Percentiles rank a stretch among this genome's conserved stretches.
These are phyloP conservation scores for Pseudogymnoascus sp. DNA, from an alignment of 2,329 filamentous ascomycete species.

Conservation along the genomic window DNA sequence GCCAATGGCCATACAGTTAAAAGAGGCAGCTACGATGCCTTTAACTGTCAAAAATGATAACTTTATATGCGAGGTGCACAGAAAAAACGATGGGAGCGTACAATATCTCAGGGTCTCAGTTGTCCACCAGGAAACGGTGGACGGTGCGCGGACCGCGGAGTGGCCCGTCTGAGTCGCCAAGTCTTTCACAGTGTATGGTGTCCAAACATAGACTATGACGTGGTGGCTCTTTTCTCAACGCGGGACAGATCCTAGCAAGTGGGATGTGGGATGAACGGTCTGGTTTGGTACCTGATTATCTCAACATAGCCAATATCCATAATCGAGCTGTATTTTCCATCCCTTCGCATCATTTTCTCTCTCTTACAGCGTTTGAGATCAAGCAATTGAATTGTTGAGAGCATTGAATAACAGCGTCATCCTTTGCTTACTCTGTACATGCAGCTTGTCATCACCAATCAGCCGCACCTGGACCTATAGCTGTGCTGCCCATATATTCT, in stretches of 20 bases:
- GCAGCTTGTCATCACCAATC: neutral
- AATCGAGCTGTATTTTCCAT: neutral
- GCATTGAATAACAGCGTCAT: neutral
- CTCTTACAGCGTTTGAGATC: neutral
- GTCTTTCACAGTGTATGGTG: neutral
- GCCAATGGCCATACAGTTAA: neutral
- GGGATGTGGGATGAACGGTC: neutral
- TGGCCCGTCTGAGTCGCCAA: neutral
- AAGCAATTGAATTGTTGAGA: neutral
- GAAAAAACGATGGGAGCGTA: neutral
- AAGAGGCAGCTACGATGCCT: neutral
- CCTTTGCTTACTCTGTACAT: neutral
- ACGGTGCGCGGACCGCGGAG: neutral
- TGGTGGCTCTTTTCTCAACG: neutral
- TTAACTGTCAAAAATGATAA: neutral
- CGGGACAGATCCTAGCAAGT: neutral
- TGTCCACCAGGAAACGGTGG: neutral
- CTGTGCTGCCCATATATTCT: neutral
- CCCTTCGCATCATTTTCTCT: neutral
- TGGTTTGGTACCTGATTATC: conserved; percentile 2
- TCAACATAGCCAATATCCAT: conserved; percentile 3
- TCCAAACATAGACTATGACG: conserved; percentile 7
- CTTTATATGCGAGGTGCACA: neutral
- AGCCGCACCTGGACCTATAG: neutral
- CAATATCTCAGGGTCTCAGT: neutral